Conservation (phyloP, 805 yeast genomes). For the Vanderwaltozyma tropicalis region DNA sequence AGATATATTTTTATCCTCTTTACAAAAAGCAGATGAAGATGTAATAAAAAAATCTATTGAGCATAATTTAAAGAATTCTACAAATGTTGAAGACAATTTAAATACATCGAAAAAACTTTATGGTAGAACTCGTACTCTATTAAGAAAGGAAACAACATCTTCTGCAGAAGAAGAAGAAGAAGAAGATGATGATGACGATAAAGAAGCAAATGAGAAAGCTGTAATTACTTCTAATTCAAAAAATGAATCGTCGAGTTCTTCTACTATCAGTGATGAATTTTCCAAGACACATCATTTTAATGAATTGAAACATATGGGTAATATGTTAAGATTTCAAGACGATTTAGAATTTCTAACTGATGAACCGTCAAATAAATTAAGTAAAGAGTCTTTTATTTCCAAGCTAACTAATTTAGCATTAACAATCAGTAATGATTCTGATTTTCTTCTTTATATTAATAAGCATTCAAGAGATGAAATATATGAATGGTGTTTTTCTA, state of each 20-base stretch:
- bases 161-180: constrained; percentile 4
- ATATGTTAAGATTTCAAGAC: constrained; percentile 25
- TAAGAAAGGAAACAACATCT: constrained; percentile 20
- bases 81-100: background rate
- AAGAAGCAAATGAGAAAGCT: constrained; percentile 1
- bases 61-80: background rate
- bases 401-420: constrained; percentile 17
- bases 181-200: constrained; percentile 7
- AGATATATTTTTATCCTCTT: constrained; percentile 7
- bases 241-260: background rate
- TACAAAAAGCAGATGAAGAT: constrained; percentile 3
- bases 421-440: constrained; percentile 10
- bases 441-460: constrained; percentile 10
- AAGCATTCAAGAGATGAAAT: constrained; percentile 14
- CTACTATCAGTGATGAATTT: background rate
- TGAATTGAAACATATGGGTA: constrained; percentile 28
- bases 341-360: constrained; percentile 29
- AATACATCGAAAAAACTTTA: background rate
- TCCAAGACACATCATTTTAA: constrained; percentile 13
- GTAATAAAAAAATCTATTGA: constrained; percentile 4
- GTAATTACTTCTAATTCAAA: background rate
- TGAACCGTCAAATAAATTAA: constrained; percentile 1
- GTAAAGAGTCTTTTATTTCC: constrained; percentile 6
- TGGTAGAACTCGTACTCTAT: constrained; percentile 1
- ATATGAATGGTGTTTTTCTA: constrained; percentile 14